Evolutionary conservation across 768 basidiomycete genomes (phyloP), one percentile per base, ranked within the genome.

Genomic region (Naganishia onofrii): DNA sequence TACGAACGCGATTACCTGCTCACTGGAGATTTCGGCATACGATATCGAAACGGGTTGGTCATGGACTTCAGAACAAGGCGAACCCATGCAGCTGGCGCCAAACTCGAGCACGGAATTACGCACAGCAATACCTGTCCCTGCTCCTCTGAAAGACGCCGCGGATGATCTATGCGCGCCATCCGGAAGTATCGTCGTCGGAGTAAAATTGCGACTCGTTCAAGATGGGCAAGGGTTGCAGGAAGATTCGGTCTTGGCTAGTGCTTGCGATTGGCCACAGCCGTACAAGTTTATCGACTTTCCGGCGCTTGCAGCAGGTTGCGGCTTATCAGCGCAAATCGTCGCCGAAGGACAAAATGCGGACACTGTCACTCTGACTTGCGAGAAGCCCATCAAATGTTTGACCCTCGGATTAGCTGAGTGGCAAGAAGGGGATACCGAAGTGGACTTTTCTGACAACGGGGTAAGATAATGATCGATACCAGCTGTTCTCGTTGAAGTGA

Each of bases 31-130:
- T 21, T 19, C 26, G 4, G 56, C 68, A 23, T 54, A 56, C n/a
- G 68, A 69, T 34, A 5, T 69, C 53, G 57, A 17, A 23, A 69
- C 56, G 12, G 57, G 57, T 0, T 60, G 68, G 57, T 29, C 42
- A 23, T 56, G 44, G 56, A n/a, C 21, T 28, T 46, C 60, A 10
- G 32, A 28, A 36, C 32, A 3, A 15, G 21, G 26, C 38, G 44
- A 23, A 10, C 19, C 31, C 15, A 0, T 32, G 15, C 63, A 36
- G 2, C 70, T 74, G n/a, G 29, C 31, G 6, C 71, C 73, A 12
- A 74, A 74, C 69, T 63, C 71, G 34, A 70, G 69, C 28, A 74
- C 73, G n/a, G 73, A 74, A 44, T 29, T 63, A 36, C 70, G 58
- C 42, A 48, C 31, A 19, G 56, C 32, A 52, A 56, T 56, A 12